phyloP scores from a whole-genome alignment of 2,329 filamentous ascomycete genomes.

The Phialophora macrospora region DNA sequence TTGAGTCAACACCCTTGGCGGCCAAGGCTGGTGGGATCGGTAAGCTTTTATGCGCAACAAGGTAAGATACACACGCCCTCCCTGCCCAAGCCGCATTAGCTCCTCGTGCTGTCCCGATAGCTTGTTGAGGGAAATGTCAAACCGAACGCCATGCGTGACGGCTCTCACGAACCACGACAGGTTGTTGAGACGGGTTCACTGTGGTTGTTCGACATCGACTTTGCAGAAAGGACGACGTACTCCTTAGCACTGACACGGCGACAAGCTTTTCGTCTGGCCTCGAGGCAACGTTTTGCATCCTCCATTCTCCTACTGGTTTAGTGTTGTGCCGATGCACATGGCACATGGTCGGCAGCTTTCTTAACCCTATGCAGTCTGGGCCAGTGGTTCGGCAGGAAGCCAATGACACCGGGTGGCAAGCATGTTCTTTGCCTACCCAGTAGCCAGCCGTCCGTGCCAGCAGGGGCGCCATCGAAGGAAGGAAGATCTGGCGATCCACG shows the following conservation, averaged over 20 bases:
- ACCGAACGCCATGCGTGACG: neutral
- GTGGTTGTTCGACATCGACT: neutral
- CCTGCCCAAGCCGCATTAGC: neutral
- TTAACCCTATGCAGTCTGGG: neutral
- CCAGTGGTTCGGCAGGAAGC: neutral
- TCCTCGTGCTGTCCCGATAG: neutral
- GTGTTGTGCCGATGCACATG: neutral
- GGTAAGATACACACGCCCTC: neutral
- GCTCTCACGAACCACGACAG: neutral
- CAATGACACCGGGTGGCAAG: neutral
- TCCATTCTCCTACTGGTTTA: neutral
- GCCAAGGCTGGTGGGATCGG: neutral
- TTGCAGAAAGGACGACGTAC: neutral
- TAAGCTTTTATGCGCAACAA: neutral
- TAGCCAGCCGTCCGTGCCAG: neutral
- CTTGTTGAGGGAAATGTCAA: neutral
- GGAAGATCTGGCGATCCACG: slow-evolving; percentile 3
- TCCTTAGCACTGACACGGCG: neutral
- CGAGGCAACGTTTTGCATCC: neutral
- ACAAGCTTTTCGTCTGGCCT: neutral
- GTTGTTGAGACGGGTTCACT: neutral
- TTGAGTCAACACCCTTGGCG: neutral
- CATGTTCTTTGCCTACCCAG: neutral
- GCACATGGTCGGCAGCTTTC: neutral
- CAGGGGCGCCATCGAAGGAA: neutral